Evolutionary conservation across 1,284 basidiomycete genomes (phyloP), one percentile per base, ranked within the genome.

Genomic region (Cutaneotrichosporon daszewskae): DNA sequence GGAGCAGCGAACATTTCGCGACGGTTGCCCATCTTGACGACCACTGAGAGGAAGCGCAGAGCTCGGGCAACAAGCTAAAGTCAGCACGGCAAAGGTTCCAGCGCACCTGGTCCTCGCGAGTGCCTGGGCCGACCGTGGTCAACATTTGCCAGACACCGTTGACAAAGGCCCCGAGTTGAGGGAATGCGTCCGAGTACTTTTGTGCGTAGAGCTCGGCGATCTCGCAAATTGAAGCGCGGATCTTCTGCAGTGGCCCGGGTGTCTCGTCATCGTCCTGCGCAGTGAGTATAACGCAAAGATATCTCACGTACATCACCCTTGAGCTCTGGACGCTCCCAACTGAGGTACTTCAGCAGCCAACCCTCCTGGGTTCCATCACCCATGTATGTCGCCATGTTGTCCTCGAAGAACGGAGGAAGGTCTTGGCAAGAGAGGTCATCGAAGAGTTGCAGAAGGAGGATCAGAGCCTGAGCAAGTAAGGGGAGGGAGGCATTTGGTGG

Each of bases 391-490:
- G 77, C 73, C 51, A 95, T 81, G 32, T 83, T 76, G 64, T 98
- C 94, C 64, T 99, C 94, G 59, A 99, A 84, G 53, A 83, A 84
- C 9, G 91, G 91, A 5, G 94, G 92, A 18, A 98, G 75, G 69
- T 99, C 94, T 57, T 98, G 95, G 54, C 86, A 88, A 1, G 86
- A 89, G 47, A 98, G 80, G 68, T 98, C 95, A 60, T 94, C 85
- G 73, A 85, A 98, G 24, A 97, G 79, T 40, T 94, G 87, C 14
- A 88, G 76, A 5, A 95, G 76, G 5, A 87, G 75, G 12, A 84
- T 78, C 74, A 91, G 82, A 0, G 79, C 78, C 58, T 87, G 84
- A 0, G 85, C 82, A 14, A 89, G 71, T 24, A 71, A 57, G 3
- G 58, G 59, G 9, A 68, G 46, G 9, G 60, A 66, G 36, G 66